Percentiles rank a stretch among this genome's conserved stretches.
These are phyloP conservation scores for Lodderomyces jiufengensis DNA, from an alignment of 1,139 yeast species.

Conservation along the genomic window DNA sequence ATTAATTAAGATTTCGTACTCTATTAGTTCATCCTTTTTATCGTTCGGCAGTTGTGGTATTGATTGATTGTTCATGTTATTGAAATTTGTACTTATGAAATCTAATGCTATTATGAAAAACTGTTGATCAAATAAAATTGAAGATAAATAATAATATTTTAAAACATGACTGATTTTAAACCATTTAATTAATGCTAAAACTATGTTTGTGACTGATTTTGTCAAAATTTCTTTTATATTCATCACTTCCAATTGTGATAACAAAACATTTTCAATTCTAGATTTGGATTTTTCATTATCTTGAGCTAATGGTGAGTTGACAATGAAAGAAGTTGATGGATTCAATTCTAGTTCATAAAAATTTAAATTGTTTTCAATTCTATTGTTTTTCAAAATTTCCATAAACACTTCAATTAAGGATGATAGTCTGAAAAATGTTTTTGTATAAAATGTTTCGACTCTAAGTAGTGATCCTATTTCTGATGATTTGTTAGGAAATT, in stretches of 20 bases:
- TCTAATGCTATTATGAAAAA: slow-evolving; percentile 45
- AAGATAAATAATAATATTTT: slow-evolving; percentile 71
- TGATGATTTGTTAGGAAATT: slow-evolving; percentile 25
- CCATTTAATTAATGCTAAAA: slow-evolving; percentile 65
- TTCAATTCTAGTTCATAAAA: slow-evolving; percentile 39
- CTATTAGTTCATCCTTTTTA: slow-evolving; percentile 26
- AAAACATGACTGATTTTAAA: slow-evolving; percentile 72
- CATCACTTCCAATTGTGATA: slow-evolving; percentile 50
- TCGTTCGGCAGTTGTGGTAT: slow-evolving; percentile 4
- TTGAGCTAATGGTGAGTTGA: slow-evolving; percentile 10
- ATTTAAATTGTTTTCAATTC: slow-evolving; percentile 33
- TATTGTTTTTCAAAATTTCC: slow-evolving; percentile 55
- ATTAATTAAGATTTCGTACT: slow-evolving; percentile 32
- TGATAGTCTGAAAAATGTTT: slow-evolving; percentile 51
- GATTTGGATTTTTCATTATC: slow-evolving; percentile 14
- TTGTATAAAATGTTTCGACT: slow-evolving; percentile 58
- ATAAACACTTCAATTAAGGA: slow-evolving; percentile 62
- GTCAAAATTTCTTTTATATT: slow-evolving; percentile 63
- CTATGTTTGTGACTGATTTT: slow-evolving; percentile 57
- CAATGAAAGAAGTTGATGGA: slow-evolving; percentile 29
- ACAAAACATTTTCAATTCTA: slow-evolving; percentile 25
- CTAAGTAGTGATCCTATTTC: slow-evolving; percentile 47
- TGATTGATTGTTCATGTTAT: slow-evolving; percentile 33
- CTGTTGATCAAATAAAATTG: slow-evolving; percentile 72
- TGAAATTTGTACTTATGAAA: slow-evolving; percentile 37